Percentiles rank a stretch among this genome's conserved stretches.
These are phyloP conservation scores for Linum trigynum DNA, from an alignment of 345 rosid genomes.

Conservation along the genomic window DNA sequence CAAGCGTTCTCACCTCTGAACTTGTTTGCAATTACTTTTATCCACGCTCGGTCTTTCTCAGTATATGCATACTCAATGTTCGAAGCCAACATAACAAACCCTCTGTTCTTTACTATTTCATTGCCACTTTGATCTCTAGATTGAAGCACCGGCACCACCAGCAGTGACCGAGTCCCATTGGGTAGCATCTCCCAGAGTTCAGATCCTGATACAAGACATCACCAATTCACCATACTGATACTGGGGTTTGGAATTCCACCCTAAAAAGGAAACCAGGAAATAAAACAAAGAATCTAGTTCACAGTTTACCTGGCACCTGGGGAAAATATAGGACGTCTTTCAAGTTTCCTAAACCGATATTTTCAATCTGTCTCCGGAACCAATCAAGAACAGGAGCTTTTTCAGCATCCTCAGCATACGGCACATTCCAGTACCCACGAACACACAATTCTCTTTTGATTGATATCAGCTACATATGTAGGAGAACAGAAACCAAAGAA, in stretches of 20 bases:
- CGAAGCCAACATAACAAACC: conserved; percentile 67
- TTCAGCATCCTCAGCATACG: conserved; percentile 24
- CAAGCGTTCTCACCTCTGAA: conserved; percentile 36
- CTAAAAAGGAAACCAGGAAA: too few species aligned
- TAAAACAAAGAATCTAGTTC: not conserved
- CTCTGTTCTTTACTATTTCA: conserved; percentile 30
- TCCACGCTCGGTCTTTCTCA: conserved; percentile 85
- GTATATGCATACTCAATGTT: conserved; percentile 59
- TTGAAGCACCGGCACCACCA: conserved; percentile 49
- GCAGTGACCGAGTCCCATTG: conserved; percentile 50
- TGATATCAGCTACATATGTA: conserved; percentile 42
- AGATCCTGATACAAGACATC: conserved; percentile 38
- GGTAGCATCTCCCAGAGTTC: conserved; percentile 54
- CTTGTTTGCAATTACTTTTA: conserved; percentile 60
- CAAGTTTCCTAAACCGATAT: conserved; percentile 48
- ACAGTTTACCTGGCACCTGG: conserved; percentile 43
- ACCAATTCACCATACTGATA: conserved; percentile 4
- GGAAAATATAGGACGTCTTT: conserved; percentile 67
- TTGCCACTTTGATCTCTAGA: conserved; percentile 16
- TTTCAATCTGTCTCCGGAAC: conserved; percentile 51
- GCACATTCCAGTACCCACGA: conserved; percentile 84
- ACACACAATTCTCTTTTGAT: conserved; percentile 50
- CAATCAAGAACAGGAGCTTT: conserved; percentile 43
- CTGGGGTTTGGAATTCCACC: not conserved
- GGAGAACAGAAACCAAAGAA: not conserved